A percentile compares a stretch with the other conserved stretches of the same genome.
Evolutionary conservation across 2,329 filamentous ascomycete genomes (phyloP).

Genomic region (Malbranchea zuffiana): DNA sequence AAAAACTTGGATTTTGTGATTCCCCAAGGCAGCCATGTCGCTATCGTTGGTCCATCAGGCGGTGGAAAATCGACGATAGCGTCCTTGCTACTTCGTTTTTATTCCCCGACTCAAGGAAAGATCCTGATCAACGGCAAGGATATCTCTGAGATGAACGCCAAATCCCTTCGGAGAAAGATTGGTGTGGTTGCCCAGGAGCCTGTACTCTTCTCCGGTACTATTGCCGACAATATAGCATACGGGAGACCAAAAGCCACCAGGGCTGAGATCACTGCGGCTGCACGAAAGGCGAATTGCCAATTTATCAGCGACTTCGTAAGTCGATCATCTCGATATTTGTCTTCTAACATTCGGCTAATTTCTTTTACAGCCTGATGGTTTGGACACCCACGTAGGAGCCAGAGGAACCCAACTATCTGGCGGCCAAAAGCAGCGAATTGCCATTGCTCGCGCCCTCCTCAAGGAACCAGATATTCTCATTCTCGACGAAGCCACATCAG

Average conservation of each 20-base stretch:
- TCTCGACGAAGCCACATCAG: conserved; percentile 90
- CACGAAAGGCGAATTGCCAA: conserved; percentile 84
- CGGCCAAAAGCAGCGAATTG: conserved; percentile 95
- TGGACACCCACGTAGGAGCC: conserved; percentile 88
- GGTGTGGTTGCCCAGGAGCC: conserved; percentile 94
- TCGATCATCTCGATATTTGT: conserved; percentile 16
- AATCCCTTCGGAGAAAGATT: conserved; percentile 82
- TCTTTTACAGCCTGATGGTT: conserved; percentile 58
- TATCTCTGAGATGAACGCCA: conserved; percentile 77
- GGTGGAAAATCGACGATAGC: conserved; percentile 95
- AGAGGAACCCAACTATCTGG: conserved; percentile 88
- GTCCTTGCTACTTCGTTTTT: conserved; percentile 83
- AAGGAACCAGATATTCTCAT: conserved; percentile 96
- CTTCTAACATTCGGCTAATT: conserved; percentile 10
- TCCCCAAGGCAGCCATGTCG: conserved; percentile 84
- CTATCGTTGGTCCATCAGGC: conserved; percentile 89
- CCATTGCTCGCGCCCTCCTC: conserved; percentile 85
- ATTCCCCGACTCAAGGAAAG: conserved; percentile 63
- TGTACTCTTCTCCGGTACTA: conserved; percentile 70
- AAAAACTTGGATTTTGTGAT: conserved; percentile 81
- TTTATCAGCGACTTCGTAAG: conserved; percentile 86
- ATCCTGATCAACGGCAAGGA: conserved; percentile 80
- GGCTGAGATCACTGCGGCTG: conserved; percentile 73
- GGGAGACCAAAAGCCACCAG: conserved; percentile 69
- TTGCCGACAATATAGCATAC: conserved; percentile 81